Evolutionary conservation across 805 yeast species (phyloP), one percentile per base, ranked within the genome.

Genomic region (Clavispora asparagi): DNA sequence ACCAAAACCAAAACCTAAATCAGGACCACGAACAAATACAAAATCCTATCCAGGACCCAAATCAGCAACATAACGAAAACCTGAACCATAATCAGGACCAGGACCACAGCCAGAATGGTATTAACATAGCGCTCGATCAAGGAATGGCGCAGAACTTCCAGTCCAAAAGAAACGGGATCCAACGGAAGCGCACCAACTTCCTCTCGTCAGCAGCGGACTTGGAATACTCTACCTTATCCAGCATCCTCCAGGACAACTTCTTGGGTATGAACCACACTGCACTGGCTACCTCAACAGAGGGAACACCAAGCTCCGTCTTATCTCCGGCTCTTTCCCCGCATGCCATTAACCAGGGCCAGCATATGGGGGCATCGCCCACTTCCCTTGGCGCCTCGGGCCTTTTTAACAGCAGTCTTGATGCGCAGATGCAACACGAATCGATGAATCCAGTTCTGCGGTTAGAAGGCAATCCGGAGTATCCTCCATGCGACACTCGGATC

Each of bases 161-260:
- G 29, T 29, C 25, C 33, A 39, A 16, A 16, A 8, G 35, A 32
- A 32, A 32, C 19, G 19, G 35, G 19, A 17, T 10, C 11, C 37
- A 39, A 9, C 31, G 28, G 19, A 41, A 40, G 17, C 60, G 64
- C 55, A 78, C 56, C 56, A 71, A 77, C 49, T 85, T 85, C 55
- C 58, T 84, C 49, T 82, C 89, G 1, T 70, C 78, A 31, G 90
- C 94, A 1, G 90, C 88, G 0, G 85, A 83, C 56, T 67, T 83
- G 43, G 94, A 85, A 55, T 85, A 85, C 55, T 76, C 87, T 3
- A 80, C 85, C 4, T 64, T 85, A 28, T 83, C 89, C 8, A 79
- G 74, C 49, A 84, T 85, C 42, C 73, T 83, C 32, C 79, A 79
- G 31, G 81, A 78, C 42, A 74, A 67, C 48, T 57, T 64, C 41